Conservation (phyloP, 2,329 filamentous ascomycete genomes). For the Cladosporium sp. region DNA sequence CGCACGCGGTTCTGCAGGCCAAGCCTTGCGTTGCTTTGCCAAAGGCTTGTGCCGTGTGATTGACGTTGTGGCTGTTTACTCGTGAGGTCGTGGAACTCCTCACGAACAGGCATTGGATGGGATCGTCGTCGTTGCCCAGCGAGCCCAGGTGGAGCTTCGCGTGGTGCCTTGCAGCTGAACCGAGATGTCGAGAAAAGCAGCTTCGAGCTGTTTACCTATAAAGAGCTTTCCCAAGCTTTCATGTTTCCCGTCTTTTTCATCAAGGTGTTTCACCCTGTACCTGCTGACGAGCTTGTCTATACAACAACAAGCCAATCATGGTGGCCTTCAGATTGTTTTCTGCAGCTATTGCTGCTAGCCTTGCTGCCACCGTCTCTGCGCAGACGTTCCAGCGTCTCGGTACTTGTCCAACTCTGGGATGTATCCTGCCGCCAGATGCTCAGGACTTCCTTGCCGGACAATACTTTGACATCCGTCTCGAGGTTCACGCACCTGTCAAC, state of each 20-base stretch:
- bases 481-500: conserved; percentile 60
- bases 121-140: background rate
- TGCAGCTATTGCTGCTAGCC: conserved; percentile 7
- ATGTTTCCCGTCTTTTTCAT: conserved; percentile 1
- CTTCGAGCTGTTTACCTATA: conserved; percentile 1
- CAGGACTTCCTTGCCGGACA: conserved; percentile 80
- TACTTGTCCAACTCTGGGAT: conserved; percentile 51
- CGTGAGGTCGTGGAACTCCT: conserved; percentile 1
- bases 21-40: conserved; percentile 10
- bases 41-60: conserved; percentile 4
- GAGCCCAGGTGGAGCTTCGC: conserved; percentile 2
- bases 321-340: conserved; percentile 8
- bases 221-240: conserved; percentile 1
- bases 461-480: conserved; percentile 76
- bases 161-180: conserved; percentile 7
- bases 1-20: conserved; percentile 12
- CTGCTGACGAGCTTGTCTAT: background rate
- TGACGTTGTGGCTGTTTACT: conserved; percentile 7
- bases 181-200: background rate
- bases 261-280: conserved; percentile 11
- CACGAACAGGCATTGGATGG: conserved; percentile 5
- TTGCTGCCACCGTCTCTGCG: conserved; percentile 27
- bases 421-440: conserved; percentile 51
- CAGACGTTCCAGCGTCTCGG: conserved; percentile 55
- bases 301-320: conserved; percentile 10